Conservation (phyloP, 345 rosid genomes). For the Eucalyptus cloeziana region DNA sequence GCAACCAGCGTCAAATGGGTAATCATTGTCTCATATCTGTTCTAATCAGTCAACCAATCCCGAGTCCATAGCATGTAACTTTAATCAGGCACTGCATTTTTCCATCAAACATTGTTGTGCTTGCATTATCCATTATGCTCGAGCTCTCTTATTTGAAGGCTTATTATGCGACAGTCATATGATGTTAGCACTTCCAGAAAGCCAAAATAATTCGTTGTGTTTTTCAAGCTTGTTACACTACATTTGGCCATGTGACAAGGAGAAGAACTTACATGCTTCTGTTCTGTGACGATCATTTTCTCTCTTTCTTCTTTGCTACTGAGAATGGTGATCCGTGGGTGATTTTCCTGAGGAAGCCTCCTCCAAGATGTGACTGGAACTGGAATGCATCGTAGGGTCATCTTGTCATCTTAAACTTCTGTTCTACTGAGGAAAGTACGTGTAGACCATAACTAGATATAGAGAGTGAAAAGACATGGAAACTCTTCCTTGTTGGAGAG, state of each 20-base stretch:
- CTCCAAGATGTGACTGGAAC: too few species aligned
- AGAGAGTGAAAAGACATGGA: too few species aligned
- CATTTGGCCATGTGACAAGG: not conserved
- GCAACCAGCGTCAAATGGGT: not conserved
- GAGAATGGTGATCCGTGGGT: too few species aligned
- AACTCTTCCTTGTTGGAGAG: too few species aligned
- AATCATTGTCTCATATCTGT: not conserved
- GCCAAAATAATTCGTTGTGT: not conserved
- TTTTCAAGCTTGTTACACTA: not conserved
- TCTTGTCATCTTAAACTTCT: not conserved
- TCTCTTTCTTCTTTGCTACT: not conserved
- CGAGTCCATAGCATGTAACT: fast-evolving
- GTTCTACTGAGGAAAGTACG: not conserved
- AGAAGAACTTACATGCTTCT: not conserved
- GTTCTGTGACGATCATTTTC: not conserved
- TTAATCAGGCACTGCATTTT: too few species aligned
- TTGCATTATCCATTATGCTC: fast-evolving
- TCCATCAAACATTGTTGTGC: not conserved
- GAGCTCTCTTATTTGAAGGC: not conserved
- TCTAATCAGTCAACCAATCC: not conserved
- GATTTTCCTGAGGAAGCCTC: too few species aligned
- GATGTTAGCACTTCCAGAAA: not conserved
- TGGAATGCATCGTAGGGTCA: not conserved
- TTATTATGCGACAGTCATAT: not conserved
- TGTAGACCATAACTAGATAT: not conserved